Base-by-base conservation (phyloP, 2,329 filamentous ascomycete genomes). In the Alternaria brassicicola region DNA sequence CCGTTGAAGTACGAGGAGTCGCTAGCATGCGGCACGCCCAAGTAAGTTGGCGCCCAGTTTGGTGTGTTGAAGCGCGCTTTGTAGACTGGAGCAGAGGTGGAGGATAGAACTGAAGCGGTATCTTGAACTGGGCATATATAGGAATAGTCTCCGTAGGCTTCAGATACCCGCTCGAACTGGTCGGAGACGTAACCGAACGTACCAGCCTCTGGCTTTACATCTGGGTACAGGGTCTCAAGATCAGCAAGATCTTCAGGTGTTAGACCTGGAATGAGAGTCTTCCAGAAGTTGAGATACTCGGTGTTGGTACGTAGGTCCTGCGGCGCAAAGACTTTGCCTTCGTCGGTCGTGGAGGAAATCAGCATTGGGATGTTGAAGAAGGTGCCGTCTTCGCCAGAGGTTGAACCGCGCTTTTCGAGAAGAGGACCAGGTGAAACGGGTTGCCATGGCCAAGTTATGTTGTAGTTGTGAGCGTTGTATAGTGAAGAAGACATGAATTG, bases 391-490 rank as follows among this genome's bases (percentile, higher is more conserved):
- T 66, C 52, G 31, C 73, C 73, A 21, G 73, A 76, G 2, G 59
- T 58, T 0, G 81, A 83, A 17, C 81, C 82, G 5, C 78, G 74
- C 52, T 82, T 82, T 62, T 83, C 81, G 3, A 83, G 71, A 0
- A 83, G 55, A 0, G 78, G 78, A 0, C 81, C 81, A 0, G 80
- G 80, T 0, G 81, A 79, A 0, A 78, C 78, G 1, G 82, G 82
- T 49, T 83, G 82, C 68, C 81, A 84, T 0, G 82, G 81, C 81
- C 81, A 83, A 0, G 79, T 83, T 25, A 80, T 68, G 35, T 75
- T 75, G 15, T 76, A 74, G 4, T 78, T 67, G 4, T 78, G 78
- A 0, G 77, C 73, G 2, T 73, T 65, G 54, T 77, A 82, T 3
- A 82, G 53, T 19, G 75, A 73, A 0, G 73, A 71, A 33, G 79